phyloP scores from a whole-genome alignment of 1,139 yeast species.

The Hyphopichia wangnamkhiaoensis region DNA sequence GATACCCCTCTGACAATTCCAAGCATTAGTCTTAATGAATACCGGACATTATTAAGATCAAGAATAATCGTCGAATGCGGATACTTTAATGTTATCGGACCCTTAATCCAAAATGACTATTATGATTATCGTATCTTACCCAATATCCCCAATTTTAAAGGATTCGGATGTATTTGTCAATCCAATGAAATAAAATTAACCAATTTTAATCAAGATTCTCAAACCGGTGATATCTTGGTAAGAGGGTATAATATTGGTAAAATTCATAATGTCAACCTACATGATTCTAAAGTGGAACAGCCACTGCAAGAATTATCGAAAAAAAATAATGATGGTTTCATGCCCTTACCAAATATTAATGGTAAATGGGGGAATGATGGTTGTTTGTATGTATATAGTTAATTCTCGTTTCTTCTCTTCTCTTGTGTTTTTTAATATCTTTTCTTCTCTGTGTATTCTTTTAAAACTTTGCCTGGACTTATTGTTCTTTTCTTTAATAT shows the following conservation, averaged over 20 bases:
- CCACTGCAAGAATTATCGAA: neutral
- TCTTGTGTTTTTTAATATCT: neutral
- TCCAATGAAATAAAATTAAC: conserved; percentile 50
- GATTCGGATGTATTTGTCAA: conserved; percentile 52
- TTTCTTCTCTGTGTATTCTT: neutral
- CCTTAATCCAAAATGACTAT: conserved; percentile 57
- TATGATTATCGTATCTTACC: conserved; percentile 59
- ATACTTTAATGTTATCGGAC: conserved; percentile 52
- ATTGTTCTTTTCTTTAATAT: too few species aligned
- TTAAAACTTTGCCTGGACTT: too few species aligned
- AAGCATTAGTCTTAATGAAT: conserved; percentile 35
- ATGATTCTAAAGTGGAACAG: conserved; percentile 26
- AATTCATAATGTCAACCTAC: conserved; percentile 27
- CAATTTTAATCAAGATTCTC: conserved; percentile 26
- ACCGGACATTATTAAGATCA: conserved; percentile 49
- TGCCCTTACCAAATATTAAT: conserved; percentile 49
- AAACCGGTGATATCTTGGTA: conserved; percentile 54
- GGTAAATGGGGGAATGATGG: conserved; percentile 77
- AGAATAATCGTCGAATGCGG: conserved; percentile 57
- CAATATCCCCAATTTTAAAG: conserved; percentile 16
- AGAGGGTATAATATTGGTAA: conserved; percentile 73
- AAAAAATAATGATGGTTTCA: conserved; percentile 56
- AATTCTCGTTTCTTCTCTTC: neutral
- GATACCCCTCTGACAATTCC: conserved; percentile 13
- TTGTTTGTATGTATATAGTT: conserved; percentile 52